Conservation (phyloP, 129 eudicot genomes). For the Flaveria sonorensis region DNA sequence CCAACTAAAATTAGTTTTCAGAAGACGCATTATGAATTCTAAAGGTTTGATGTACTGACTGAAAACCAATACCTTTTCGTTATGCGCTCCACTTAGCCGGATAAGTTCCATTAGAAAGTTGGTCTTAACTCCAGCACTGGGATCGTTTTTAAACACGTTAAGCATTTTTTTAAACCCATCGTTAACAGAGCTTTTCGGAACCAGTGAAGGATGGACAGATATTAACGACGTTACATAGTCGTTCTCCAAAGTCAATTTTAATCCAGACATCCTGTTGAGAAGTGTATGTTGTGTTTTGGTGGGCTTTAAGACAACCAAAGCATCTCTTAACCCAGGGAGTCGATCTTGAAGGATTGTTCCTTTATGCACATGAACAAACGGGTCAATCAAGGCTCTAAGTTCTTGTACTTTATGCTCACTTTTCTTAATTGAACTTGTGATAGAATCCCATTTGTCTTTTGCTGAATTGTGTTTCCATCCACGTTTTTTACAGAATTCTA, state of each 20-base stretch:
- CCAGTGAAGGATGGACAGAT: conserved; percentile 74
- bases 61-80: conserved; percentile 66
- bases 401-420: conserved; percentile 26
- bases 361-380: conserved; percentile 76
- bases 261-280: conserved; percentile 23
- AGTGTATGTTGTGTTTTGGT: conserved; percentile 51
- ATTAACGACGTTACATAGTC: conserved; percentile 43
- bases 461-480: conserved; percentile 27
- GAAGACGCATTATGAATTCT: conserved; percentile 35
- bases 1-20: conserved; percentile 46
- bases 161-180: conserved; percentile 26
- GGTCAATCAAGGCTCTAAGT: conserved; percentile 46
- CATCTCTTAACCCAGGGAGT: conserved; percentile 62
- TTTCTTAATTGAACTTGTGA: conserved; percentile 36
- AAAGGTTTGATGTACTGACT: conserved; percentile 57
- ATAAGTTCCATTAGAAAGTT: conserved; percentile 55
- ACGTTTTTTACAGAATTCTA: conserved; percentile 24
- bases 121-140: conserved; percentile 59
- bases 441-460: conserved; percentile 41
- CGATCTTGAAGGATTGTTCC: conserved; percentile 57
- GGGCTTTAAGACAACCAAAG: conserved; percentile 53
- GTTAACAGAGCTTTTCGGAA: background rate
- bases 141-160: conserved; percentile 21
- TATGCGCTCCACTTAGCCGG: conserved; percentile 37
- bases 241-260: conserved; percentile 21